Percentiles rank a stretch among this genome's conserved stretches.
Conservation (phyloP, 1,284 basidiomycete species). For the Anthracocystis panici-leucophaei region DNA sequence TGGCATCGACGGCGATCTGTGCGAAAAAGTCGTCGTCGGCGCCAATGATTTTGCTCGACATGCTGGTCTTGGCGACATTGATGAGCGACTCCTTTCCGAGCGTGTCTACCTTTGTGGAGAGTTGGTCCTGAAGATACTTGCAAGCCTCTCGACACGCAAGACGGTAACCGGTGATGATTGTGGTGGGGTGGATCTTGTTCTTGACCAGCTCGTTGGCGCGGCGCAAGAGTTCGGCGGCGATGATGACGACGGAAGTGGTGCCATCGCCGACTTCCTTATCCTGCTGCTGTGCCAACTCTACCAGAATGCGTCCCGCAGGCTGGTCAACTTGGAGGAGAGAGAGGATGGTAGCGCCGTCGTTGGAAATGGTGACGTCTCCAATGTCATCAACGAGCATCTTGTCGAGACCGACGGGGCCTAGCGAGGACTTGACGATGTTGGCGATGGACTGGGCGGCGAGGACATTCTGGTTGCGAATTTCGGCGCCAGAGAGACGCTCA, state of each 20-base stretch:
- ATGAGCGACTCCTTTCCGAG: slow-evolving; percentile 91
- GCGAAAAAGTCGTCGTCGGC: slow-evolving; percentile 98
- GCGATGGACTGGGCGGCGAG: slow-evolving; percentile 95
- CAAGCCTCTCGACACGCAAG: slow-evolving; percentile 97
- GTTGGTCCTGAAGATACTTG: slow-evolving; percentile 97
- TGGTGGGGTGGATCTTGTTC: slow-evolving; percentile 98
- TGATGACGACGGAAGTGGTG: slow-evolving; percentile 97
- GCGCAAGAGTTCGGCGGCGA: slow-evolving; percentile 93
- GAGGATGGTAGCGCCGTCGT: slow-evolving; percentile 98
- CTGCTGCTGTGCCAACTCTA: slow-evolving; percentile 98
- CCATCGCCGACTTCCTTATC: slow-evolving; percentile 99
- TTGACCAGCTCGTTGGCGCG: slow-evolving; percentile 98
- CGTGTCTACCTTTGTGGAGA: slow-evolving; percentile 92
- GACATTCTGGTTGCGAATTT: slow-evolving; percentile 92
- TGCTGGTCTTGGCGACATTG: slow-evolving; percentile 97
- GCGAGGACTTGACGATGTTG: slow-evolving; percentile 95
- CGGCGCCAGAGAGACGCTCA: slow-evolving; percentile 91
- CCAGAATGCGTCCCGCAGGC: slow-evolving; percentile 92
- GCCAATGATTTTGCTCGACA: slow-evolving; percentile 99
- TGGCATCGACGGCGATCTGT: slow-evolving; percentile 97
- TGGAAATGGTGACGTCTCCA: slow-evolving; percentile 99
- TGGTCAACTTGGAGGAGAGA: slow-evolving; percentile 90
- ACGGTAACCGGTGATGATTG: slow-evolving; percentile 98
- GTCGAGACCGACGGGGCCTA: slow-evolving; percentile 83
- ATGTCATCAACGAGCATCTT: slow-evolving; percentile 96